phyloP scores from a whole-genome alignment of 331 rosid genomes.

The Dryas integrifolia region DNA sequence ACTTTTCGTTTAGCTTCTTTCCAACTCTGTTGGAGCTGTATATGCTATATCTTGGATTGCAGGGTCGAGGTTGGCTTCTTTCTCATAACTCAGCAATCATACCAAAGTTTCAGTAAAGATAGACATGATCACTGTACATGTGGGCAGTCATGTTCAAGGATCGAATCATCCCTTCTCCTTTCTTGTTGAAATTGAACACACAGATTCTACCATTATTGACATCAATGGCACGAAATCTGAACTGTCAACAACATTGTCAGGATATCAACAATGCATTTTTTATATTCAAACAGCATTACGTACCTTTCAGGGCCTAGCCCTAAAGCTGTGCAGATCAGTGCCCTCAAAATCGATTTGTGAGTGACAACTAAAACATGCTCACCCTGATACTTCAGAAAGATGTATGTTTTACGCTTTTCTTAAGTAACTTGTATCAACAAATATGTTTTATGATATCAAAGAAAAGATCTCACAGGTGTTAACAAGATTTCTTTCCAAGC shows the following conservation, averaged over 20 bases:
- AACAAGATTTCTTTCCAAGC: conserved; percentile 74
- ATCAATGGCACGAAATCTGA: conserved; percentile 70
- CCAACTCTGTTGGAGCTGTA: background rate
- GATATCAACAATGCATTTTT: conserved; percentile 4
- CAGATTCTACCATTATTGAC: conserved; percentile 71
- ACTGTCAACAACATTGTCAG: conserved; percentile 25
- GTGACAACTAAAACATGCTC: conserved; percentile 64
- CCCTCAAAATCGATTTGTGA: conserved; percentile 78
- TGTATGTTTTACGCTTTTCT: conserved; percentile 7
- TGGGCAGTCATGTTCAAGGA: conserved; percentile 68
- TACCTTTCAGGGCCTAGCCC: conserved; percentile 73
- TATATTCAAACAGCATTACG: background rate
- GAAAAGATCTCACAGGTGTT: conserved; percentile 51
- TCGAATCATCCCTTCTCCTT: conserved; percentile 78
- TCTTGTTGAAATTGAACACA: conserved; percentile 61
- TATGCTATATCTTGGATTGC: background rate
- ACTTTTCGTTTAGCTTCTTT: background rate
- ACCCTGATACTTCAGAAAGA: conserved; percentile 46
- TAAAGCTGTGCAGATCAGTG: conserved; percentile 66
- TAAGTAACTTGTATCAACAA: background rate
- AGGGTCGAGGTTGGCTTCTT: too few species aligned
- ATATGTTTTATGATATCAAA: background rate
- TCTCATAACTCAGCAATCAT: background rate
- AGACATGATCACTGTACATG: conserved; percentile 67
- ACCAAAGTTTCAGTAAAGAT: conserved; percentile 34